These are phyloP conservation scores for Chenopodium suecicum DNA, from an alignment of 148 eudicot genomes.

Conservation along the genomic window DNA sequence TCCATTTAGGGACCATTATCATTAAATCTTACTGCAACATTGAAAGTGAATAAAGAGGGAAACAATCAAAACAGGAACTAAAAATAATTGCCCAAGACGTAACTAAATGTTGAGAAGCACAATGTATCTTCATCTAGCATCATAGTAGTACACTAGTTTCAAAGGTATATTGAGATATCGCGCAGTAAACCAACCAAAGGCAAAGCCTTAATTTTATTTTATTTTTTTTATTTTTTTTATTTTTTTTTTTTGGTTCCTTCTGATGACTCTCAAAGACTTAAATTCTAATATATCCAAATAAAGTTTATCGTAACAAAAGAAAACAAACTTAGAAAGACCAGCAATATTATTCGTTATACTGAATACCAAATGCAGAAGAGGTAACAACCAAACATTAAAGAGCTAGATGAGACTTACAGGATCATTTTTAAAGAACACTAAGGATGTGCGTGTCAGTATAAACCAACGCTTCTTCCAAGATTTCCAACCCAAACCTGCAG, in stretches of 20 bases:
- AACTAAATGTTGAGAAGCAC: background rate
- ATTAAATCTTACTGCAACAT: no score
- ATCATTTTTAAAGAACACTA: conserved; percentile 97
- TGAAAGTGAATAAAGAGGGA: background rate
- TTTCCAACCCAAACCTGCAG: conserved; percentile 98
- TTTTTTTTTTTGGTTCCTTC: no score
- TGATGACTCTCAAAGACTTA: background rate
- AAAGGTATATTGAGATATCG: no score
- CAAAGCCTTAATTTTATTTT: background rate
- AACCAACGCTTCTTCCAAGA: conserved; percentile 99
- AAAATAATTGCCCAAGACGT: background rate
- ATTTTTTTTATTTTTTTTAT: no score
- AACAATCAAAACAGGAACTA: background rate
- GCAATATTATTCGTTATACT: background rate
- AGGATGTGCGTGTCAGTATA: conserved; percentile 89
- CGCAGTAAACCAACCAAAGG: background rate
- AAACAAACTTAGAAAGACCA: background rate
- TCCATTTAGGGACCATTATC: background rate
- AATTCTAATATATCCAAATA: background rate
- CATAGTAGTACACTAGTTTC: background rate
- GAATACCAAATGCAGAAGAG: background rate
- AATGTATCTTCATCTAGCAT: background rate
- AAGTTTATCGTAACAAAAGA: background rate
- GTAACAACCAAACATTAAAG: background rate
- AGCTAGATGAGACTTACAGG: conserved; percentile 58